Conservation (phyloP, 805 yeast species). For the Suhomyces faveliae region DNA sequence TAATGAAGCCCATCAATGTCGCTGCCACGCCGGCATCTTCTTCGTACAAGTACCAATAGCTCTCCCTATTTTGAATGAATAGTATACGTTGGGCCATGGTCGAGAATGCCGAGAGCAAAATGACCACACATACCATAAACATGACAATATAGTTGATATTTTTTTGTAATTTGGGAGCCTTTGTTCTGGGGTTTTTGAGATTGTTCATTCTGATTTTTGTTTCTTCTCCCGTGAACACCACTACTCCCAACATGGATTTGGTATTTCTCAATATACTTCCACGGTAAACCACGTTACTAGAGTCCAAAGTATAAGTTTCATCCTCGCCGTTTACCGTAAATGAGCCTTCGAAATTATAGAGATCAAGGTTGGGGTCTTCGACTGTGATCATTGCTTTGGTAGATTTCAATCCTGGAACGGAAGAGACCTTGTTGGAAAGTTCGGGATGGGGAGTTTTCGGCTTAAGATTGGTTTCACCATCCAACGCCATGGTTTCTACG, state of each 20-base stretch:
- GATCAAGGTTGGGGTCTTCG: slow-evolving; percentile 90
- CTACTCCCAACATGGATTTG: slow-evolving; percentile 68
- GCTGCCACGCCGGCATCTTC: slow-evolving; percentile 84
- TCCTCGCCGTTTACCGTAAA: slow-evolving; percentile 39
- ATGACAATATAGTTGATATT: slow-evolving; percentile 79
- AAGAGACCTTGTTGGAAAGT: slow-evolving; percentile 49
- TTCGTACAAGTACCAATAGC: slow-evolving; percentile 68
- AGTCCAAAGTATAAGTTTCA: slow-evolving; percentile 56
- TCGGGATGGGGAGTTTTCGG: slow-evolving; percentile 66
- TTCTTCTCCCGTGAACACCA: slow-evolving; percentile 92
- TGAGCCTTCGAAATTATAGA: slow-evolving; percentile 89
- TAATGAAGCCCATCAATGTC: slow-evolving; percentile 90
- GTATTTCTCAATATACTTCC: slow-evolving; percentile 92
- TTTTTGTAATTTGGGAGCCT: slow-evolving; percentile 88
- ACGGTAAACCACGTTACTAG: slow-evolving; percentile 83
- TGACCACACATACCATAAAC: slow-evolving; percentile 84
- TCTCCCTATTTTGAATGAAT: slow-evolving; percentile 39
- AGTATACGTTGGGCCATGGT: slow-evolving; percentile 71
- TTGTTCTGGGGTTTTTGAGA: slow-evolving; percentile 80
- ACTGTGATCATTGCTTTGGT: slow-evolving; percentile 56
- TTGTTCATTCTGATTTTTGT: slow-evolving; percentile 95
- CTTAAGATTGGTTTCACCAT: slow-evolving; percentile 94
- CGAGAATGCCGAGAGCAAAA: slow-evolving; percentile 71
- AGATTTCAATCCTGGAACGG: slow-evolving; percentile 50
- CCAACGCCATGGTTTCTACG: slow-evolving; percentile 95